Percentiles rank a stretch among this genome's conserved stretches.
These are phyloP conservation scores for Bocquillonia castaneifolia DNA, from an alignment of 441 rosid genomes.

Conservation along the genomic window DNA sequence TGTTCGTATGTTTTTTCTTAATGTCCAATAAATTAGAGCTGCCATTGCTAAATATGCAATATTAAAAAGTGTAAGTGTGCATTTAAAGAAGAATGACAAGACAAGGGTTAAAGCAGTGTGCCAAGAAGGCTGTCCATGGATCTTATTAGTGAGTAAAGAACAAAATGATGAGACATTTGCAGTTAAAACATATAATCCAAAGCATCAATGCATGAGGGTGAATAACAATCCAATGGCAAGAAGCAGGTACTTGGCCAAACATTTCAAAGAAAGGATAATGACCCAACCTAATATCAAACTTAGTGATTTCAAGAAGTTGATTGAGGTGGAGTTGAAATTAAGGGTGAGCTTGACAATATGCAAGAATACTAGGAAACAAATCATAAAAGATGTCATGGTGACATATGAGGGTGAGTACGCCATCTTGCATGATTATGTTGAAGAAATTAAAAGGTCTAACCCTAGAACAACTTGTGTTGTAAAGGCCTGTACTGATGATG, in stretches of 20 bases:
- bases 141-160: not conserved
- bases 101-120: not conserved
- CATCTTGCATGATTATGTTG: not conserved
- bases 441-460: not conserved
- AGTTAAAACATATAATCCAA: not conserved
- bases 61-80: not conserved
- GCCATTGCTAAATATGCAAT: not conserved
- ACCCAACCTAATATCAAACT: not conserved
- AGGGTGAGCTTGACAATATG: not conserved
- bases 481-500: not conserved
- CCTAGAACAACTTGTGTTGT: not conserved
- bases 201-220: not conserved
- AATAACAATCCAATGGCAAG: not conserved
- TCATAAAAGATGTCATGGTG: not conserved
- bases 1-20: not conserved
- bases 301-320: not conserved
- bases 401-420: not conserved
- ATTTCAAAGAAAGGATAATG: not conserved
- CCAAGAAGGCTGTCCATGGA: not conserved
- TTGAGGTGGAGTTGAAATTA: not conserved
- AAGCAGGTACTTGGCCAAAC: not conserved
- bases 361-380: no score
- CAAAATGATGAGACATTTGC: not conserved
- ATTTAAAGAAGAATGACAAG: not conserved
- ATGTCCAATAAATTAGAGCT: constrained; percentile 46